Percentiles rank a stretch among this genome's conserved stretches.
Evolutionary conservation across 2,329 filamentous ascomycete species (phyloP).

Genomic region (Arachnomyces sp.): DNA sequence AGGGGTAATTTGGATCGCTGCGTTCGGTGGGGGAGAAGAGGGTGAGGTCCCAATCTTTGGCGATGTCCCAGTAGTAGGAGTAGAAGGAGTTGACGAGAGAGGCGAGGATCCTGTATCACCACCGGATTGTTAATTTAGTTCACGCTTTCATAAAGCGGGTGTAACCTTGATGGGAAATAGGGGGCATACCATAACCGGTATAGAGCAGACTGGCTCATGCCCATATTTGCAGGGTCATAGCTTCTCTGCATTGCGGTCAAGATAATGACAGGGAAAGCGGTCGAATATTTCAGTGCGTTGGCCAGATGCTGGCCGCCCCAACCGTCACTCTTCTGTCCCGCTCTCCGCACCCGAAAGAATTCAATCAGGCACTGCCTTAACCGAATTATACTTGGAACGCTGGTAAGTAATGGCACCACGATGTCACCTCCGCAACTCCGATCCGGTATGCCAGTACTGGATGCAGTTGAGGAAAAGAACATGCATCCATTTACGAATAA

Average conservation of each 20-base stretch:
- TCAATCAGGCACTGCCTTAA: constrained; percentile 89
- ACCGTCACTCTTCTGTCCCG: constrained; percentile 43
- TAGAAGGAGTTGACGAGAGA: constrained; percentile 80
- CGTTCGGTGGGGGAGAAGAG: constrained; percentile 61
- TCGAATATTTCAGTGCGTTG: constrained; percentile 93
- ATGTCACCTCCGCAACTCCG: constrained; percentile 71
- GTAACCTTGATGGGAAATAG: background rate
- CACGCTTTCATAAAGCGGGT: no score
- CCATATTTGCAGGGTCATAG: constrained; percentile 44
- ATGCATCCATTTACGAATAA: constrained; percentile 85
- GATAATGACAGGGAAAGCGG: constrained; percentile 84
- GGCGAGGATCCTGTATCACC: constrained; percentile 56
- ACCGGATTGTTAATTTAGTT: constrained; percentile 2
- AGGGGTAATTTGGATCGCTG: constrained; percentile 59
- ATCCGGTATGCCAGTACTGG: constrained; percentile 73
- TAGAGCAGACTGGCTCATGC: constrained; percentile 49
- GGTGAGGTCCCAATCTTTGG: constrained; percentile 93
- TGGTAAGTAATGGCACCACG: constrained; percentile 76
- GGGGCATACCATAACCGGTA: constrained; percentile 47
- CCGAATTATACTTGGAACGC: constrained; percentile 75
- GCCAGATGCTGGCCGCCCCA: constrained; percentile 83
- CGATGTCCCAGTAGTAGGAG: constrained; percentile 97
- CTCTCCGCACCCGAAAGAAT: constrained; percentile 62
- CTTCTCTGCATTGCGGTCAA: constrained; percentile 67
- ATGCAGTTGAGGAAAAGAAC: constrained; percentile 66